Evolutionary conservation across 495 filamentous ascomycete genomes (phyloP), one percentile per base, ranked within the genome.

Genomic region (Trypethelium eluteriae): DNA sequence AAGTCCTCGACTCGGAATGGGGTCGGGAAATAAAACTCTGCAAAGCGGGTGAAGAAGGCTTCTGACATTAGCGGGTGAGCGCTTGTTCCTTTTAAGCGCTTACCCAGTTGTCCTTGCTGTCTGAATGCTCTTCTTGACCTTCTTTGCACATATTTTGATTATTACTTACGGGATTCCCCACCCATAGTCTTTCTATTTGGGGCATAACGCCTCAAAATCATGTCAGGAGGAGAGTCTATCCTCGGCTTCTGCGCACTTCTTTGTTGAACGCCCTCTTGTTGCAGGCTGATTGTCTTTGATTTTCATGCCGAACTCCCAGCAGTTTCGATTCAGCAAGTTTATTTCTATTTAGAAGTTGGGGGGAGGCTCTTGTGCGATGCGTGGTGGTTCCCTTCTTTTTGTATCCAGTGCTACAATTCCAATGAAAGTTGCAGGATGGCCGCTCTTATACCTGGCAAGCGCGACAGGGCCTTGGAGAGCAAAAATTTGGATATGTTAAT

Each of bases 1-100:
- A 98, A 78, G 92, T 98, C 53, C 85, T 98, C 70, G 96, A 96
- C 75, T 97, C 94, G 32, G 95, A 98, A 79, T 98, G 95, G 94
- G 92, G 93, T 62, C 88, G 93, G 66, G 93, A 96, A 76, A 98
- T 98, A 74, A 92, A 91, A 79, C 80, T 97, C 53, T 98, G 94
- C 81, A 93, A 92, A 78, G 92, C 93, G 66, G 94, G 93, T 70
- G 89, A 96, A 75, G 92, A 98, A 81, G 94, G 95, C 12, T 86
- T 85, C 70, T 89, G 72, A 82, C 73, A 71, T 36, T 59, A 59
- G 53, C 6, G 53, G 53, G 53, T 59, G 49, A 66, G 46, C 63
- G 39, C 41, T 39, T 65, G 38, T 39, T 25, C 35, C n/a, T 36
- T 36, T 34, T 59, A 32, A 59, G 53, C 53, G 53, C 53, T 59